phyloP scores from a whole-genome alignment of 2,329 filamentous ascomycete genomes.

The Fusarium dimerum region DNA sequence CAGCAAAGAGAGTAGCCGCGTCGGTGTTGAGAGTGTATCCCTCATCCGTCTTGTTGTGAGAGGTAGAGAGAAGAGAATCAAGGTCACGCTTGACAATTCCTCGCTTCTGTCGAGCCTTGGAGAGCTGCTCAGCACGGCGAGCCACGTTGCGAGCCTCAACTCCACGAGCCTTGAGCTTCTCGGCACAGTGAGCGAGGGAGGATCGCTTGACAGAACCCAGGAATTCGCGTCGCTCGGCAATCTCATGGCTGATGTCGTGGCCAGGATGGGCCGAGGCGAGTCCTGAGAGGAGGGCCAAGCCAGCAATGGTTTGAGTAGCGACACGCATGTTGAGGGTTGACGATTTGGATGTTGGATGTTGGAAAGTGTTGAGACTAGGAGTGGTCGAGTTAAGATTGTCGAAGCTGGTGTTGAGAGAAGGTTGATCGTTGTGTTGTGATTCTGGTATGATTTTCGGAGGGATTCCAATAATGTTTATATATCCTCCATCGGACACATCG shows the following conservation, averaged over 20 bases:
- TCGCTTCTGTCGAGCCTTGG: slow-evolving; percentile 44
- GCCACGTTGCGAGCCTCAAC: slow-evolving; percentile 44
- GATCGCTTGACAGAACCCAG: slow-evolving; percentile 38
- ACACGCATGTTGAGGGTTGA: slow-evolving; percentile 9
- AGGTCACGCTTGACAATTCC: slow-evolving; percentile 34
- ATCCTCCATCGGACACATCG: too few species aligned
- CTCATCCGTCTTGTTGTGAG: slow-evolving; percentile 39
- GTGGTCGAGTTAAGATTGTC: too few species aligned
- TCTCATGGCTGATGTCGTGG: slow-evolving; percentile 49
- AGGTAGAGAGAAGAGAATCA: slow-evolving; percentile 34
- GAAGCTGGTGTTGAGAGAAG: too few species aligned
- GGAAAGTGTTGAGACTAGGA: too few species aligned
- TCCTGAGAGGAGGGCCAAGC: slow-evolving; percentile 13
- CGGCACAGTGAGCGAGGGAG: slow-evolving; percentile 48
- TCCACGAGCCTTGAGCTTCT: slow-evolving; percentile 48
- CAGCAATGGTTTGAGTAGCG: slow-evolving; percentile 14
- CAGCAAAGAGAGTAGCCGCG: slow-evolving; percentile 38
- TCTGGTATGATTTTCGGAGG: too few species aligned
- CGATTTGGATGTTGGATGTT: too few species aligned
- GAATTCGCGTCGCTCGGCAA: slow-evolving; percentile 50
- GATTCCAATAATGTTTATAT: too few species aligned
- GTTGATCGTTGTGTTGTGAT: too few species aligned
- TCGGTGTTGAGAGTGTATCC: slow-evolving; percentile 34
- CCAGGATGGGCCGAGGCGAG: slow-evolving; percentile 46
- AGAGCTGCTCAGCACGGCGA: slow-evolving; percentile 44